phyloP scores from a whole-genome alignment of 73 alveolate genomes.

The Stentor coeruleus region DNA sequence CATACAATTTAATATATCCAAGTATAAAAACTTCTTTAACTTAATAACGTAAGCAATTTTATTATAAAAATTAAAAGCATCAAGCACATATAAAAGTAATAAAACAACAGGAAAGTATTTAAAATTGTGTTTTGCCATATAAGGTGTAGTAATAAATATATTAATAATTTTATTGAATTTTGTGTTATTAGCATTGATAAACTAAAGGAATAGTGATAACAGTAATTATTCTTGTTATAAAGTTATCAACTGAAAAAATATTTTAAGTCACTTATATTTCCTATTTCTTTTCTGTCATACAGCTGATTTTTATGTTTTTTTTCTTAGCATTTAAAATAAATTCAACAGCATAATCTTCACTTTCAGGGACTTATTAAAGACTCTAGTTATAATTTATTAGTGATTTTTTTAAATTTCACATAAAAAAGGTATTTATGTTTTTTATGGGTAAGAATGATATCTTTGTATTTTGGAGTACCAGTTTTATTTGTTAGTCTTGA shows the following conservation, averaged over 20 bases:
- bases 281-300: background rate
- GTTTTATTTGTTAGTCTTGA: too few relatives aligned
- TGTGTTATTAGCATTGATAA: background rate
- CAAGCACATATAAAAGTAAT: background rate
- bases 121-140: background rate
- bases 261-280: background rate
- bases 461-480: too few relatives aligned
- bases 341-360: background rate
- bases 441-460: background rate
- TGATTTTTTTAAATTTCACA: background rate
- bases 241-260: background rate
- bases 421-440: background rate
- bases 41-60: background rate
- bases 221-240: background rate
- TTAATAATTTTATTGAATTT: slow-evolving; percentile 1
- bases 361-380: background rate
- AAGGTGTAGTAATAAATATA: background rate
- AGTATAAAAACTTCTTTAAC: background rate
- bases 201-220: background rate
- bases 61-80: background rate
- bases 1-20: background rate
- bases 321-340: background rate
- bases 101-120: background rate
- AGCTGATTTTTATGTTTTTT: background rate
- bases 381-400: background rate